Conservation (phyloP, 345 rosid species). For the Streptanthus diversifolius region DNA sequence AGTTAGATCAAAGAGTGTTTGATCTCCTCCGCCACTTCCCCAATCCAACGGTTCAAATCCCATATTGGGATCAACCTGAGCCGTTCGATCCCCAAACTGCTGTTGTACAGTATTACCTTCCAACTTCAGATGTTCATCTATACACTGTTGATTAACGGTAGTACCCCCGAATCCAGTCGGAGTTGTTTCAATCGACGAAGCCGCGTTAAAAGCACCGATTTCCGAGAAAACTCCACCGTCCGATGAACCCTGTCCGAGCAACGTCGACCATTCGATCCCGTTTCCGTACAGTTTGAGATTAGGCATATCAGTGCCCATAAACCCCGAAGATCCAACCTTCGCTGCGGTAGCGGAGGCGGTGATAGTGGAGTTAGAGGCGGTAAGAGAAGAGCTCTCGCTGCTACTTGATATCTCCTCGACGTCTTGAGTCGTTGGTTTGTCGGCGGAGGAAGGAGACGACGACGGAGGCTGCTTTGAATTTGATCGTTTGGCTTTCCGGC, state of each 20-base stretch:
- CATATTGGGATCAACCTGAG: conserved; percentile 41
- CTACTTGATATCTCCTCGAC: conserved; percentile 44
- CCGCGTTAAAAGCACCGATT: conserved; percentile 52
- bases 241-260: conserved; percentile 48
- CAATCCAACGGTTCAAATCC: conserved; percentile 81
- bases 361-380: conserved; percentile 48
- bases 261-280: conserved; percentile 47
- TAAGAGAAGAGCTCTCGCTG: conserved; percentile 83
- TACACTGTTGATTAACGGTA: conserved; percentile 26
- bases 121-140: conserved; percentile 29
- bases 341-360: conserved; percentile 1
- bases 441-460: background rate
- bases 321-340: conserved; percentile 49
- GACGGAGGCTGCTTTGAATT: conserved; percentile 40
- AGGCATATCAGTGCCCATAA: conserved; percentile 36
- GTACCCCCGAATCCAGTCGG: conserved; percentile 48
- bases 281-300: conserved; percentile 33
- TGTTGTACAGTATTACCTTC: conserved; percentile 37
- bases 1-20: conserved; percentile 64
- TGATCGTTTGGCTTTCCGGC: conserved; percentile 52
- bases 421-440: conserved; percentile 14
- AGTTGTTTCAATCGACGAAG: conserved; percentile 41
- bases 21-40: conserved; percentile 60
- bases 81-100: conserved; percentile 51
- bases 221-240: conserved; percentile 69